Evolutionary conservation across 331 rosid species (phyloP).

Genomic region (Telfairia occidentalis): DNA sequence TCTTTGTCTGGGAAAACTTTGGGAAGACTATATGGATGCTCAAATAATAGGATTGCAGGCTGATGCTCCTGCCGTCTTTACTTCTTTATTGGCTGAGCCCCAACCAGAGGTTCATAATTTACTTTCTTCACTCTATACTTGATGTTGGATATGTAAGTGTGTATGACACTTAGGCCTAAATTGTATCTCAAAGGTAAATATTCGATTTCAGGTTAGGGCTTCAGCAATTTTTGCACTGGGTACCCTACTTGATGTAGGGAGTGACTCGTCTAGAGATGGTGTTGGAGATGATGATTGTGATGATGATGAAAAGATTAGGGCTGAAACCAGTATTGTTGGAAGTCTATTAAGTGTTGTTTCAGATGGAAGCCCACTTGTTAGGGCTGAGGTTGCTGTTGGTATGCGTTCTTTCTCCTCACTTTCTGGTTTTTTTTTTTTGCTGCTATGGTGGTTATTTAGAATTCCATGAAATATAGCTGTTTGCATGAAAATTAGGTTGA

Average conservation of each 20-base stretch:
- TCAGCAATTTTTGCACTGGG: conserved; percentile 93
- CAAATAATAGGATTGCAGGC: conserved; percentile 72
- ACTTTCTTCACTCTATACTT: background rate
- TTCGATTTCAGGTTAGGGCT: conserved; percentile 83
- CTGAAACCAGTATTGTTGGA: conserved; percentile 73
- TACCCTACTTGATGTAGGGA: conserved; percentile 79
- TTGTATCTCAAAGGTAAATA: conserved; percentile 8
- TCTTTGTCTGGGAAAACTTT: conserved; percentile 88
- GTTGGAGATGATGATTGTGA: conserved; percentile 78
- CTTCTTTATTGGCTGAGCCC: conserved; percentile 61
- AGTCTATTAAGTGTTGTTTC: conserved; percentile 70
- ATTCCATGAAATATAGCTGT: background rate
- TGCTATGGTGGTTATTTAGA: background rate
- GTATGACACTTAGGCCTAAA: background rate
- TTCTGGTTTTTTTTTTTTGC: background rate
- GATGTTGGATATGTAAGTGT: background rate
- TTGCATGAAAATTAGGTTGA: background rate
- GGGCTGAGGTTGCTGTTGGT: conserved; percentile 99
- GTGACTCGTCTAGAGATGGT: conserved; percentile 50
- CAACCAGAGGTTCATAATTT: conserved; percentile 74
- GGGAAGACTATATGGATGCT: conserved; percentile 85
- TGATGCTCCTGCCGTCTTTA: conserved; percentile 62
- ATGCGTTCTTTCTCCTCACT: conserved; percentile 28
- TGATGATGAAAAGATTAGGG: conserved; percentile 73
- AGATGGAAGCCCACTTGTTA: conserved; percentile 95